A percentile compares a stretch with the other conserved stretches of the same genome.
phyloP scores from a whole-genome alignment of 2,329 filamentous ascomycete species.

The Trichoderma harzianum region DNA sequence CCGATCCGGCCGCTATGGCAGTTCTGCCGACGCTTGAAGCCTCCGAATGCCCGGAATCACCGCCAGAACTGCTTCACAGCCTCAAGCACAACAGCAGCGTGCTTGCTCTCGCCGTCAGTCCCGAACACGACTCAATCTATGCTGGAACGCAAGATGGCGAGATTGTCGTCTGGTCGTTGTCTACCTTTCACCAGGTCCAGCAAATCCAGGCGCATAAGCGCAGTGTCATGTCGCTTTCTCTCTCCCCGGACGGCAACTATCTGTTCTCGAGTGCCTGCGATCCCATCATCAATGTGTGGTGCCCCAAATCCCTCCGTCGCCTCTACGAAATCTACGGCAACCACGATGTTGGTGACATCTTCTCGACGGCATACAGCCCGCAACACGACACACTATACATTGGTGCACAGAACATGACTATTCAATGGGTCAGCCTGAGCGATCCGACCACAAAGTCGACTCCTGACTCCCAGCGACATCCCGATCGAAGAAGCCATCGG shows the following conservation, averaged over 20 bases:
- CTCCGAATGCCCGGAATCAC: conserved; percentile 21
- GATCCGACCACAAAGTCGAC: conserved; percentile 58
- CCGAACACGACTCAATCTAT: conserved; percentile 75
- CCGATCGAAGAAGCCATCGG: conserved; percentile 72
- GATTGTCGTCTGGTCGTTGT: conserved; percentile 86
- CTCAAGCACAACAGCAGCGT: conserved; percentile 76
- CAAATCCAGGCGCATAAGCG: conserved; percentile 87
- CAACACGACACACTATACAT: conserved; percentile 80
- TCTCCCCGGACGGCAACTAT: conserved; percentile 70
- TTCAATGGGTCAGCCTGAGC: conserved; percentile 84
- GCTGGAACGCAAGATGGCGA: conserved; percentile 92
- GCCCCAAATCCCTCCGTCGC: conserved; percentile 68
- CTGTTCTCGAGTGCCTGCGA: conserved; percentile 93
- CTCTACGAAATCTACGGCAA: conserved; percentile 89
- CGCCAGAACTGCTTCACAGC: conserved; percentile 68
- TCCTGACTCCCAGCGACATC: conserved; percentile 65
- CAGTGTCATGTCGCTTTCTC: conserved; percentile 79
- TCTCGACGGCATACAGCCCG: conserved; percentile 86
- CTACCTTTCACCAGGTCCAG: conserved; percentile 76
- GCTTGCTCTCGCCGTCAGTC: conserved; percentile 76
- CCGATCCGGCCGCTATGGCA: conserved; percentile 10
- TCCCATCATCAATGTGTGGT: conserved; percentile 93
- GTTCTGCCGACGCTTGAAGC: conserved; percentile 20
- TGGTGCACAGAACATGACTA: conserved; percentile 89
- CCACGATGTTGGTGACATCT: conserved; percentile 93